Conservation (phyloP, 2,329 filamentous ascomycete species). For the Aciculosporium take region DNA sequence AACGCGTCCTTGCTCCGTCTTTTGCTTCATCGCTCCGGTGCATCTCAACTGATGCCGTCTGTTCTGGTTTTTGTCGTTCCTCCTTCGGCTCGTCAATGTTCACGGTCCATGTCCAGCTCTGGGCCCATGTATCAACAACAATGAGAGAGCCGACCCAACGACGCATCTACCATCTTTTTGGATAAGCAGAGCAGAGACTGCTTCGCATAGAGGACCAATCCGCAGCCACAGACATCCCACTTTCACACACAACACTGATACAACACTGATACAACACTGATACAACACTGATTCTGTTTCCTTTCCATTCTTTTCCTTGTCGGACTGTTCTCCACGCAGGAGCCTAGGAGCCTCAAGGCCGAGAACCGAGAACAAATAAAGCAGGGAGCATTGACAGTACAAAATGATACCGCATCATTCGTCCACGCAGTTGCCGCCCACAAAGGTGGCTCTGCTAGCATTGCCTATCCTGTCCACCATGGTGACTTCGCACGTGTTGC, state of each 20-base stretch:
- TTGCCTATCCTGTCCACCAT: slow-evolving; percentile 19
- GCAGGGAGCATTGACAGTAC: slow-evolving; percentile 5
- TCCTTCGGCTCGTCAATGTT: neutral
- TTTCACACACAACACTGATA: neutral
- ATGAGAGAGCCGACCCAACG: neutral
- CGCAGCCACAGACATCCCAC: neutral
- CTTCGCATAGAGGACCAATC: neutral
- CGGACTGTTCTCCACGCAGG: neutral
- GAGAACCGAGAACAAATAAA: no score
- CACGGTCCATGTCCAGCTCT: neutral
- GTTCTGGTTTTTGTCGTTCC: neutral
- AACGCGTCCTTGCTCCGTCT: no score
- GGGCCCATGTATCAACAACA: neutral
- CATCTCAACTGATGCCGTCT: neutral
- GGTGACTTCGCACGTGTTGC: slow-evolving; percentile 25
- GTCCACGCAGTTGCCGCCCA: slow-evolving; percentile 21
- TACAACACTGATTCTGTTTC: no score
- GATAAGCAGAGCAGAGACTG: neutral
- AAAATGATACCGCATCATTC: slow-evolving; percentile 16
- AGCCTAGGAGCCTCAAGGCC: no score
- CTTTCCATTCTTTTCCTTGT: neutral
- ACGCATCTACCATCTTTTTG: slow-evolving; percentile 1
- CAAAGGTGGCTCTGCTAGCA: slow-evolving; percentile 20
- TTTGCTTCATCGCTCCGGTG: neutral
- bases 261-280: no score